These are phyloP conservation scores for Croton laevigatus DNA, from an alignment of 441 rosid genomes.

Conservation along the genomic window DNA sequence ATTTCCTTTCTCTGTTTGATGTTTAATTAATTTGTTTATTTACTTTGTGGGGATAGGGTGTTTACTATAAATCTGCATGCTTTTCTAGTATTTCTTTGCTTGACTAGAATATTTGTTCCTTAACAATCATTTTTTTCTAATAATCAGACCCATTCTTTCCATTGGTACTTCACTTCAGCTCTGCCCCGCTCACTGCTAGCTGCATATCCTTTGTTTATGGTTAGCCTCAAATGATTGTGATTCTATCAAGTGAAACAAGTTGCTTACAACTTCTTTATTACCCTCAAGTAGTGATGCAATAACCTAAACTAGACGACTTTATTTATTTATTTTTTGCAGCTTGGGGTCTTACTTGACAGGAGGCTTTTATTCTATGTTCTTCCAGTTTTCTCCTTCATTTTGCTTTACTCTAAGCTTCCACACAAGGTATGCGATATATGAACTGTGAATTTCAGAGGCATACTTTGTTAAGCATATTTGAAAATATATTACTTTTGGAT, in stretches of 20 bases:
- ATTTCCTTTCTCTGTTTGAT: background rate
- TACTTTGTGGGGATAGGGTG: no score
- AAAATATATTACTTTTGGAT: conserved; percentile 11
- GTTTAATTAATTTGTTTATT: background rate
- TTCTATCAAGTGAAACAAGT: background rate
- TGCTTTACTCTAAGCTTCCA: conserved; percentile 94
- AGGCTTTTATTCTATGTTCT: conserved; percentile 60
- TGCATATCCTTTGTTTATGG: conserved; percentile 90
- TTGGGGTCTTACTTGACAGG: conserved; percentile 75
- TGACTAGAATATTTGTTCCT: conserved; percentile 20
- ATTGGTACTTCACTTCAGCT: conserved; percentile 99
- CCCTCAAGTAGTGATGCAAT: background rate
- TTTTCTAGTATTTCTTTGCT: no score
- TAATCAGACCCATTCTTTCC: conserved; percentile 72
- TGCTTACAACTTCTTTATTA: background rate
- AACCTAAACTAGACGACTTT: background rate
- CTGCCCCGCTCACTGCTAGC: conserved; percentile 82
- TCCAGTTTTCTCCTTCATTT: conserved; percentile 66
- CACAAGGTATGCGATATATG: conserved; percentile 64
- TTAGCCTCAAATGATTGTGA: conserved; percentile 30
- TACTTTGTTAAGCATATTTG: conserved; percentile 19
- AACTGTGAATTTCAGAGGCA: conserved; percentile 24
- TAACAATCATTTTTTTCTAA: conserved; percentile 30
- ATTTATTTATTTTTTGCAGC: conserved; percentile 45
- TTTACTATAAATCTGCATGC: no score